Percentiles rank a stretch among this genome's conserved stretches.
Conservation (phyloP, 2,329 filamentous ascomycete species). For the Calonectria hongkongensis region DNA sequence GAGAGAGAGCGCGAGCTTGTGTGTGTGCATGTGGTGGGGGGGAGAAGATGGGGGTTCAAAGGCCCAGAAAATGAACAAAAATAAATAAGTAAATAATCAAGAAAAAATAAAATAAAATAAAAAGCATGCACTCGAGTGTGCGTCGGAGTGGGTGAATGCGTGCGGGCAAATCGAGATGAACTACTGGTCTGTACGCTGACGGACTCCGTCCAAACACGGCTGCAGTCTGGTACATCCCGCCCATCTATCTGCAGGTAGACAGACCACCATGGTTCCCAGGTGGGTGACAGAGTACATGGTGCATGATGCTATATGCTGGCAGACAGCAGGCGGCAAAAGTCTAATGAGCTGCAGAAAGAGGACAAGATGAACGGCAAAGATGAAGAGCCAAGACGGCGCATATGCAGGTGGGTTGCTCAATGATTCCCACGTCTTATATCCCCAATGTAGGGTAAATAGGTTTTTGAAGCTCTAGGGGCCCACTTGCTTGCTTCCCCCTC, state of each 20-base stretch:
- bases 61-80: neutral
- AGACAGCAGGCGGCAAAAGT: neutral
- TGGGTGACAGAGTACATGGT: neutral
- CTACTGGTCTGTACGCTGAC: constrained; percentile 14
- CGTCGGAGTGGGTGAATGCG: neutral
- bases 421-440: no score
- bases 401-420: no score
- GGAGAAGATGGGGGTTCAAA: constrained; percentile 9
- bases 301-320: neutral
- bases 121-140: neutral
- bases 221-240: constrained; percentile 11
- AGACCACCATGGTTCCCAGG: neutral
- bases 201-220: neutral
- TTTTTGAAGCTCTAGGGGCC: neutral
- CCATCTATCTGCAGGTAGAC: neutral
- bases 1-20: no score
- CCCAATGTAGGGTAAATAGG: no score
- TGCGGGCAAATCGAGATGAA: constrained; percentile 1
- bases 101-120: neutral
- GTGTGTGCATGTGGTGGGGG: neutral
- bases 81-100: neutral
- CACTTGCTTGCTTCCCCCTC: neutral
- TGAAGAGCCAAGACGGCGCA: no score
- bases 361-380: no score
- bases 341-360: neutral